Percentiles rank a stretch among this genome's conserved stretches.
phyloP scores from a whole-genome alignment of 2,329 filamentous ascomycete genomes.

The Ophiostoma sp. region DNA sequence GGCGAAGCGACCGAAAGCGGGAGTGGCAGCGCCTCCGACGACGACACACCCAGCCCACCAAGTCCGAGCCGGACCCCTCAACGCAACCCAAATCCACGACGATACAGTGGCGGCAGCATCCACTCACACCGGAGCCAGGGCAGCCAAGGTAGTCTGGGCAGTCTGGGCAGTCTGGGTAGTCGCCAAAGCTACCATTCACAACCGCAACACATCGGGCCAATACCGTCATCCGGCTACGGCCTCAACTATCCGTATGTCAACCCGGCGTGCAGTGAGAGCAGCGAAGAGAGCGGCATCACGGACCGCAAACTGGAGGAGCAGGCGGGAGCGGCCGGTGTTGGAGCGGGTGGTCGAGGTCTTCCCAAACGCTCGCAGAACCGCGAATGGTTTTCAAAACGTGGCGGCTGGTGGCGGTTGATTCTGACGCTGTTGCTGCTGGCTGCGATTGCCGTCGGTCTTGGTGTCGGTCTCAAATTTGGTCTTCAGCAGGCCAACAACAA shows the following conservation, averaged over 20 bases:
- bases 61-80: background rate
- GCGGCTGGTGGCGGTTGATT: slow-evolving; percentile 40
- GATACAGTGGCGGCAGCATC: background rate
- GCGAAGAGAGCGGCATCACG: slow-evolving; percentile 25
- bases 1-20: background rate
- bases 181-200: background rate
- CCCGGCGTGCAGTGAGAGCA: slow-evolving; percentile 26
- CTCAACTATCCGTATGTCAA: slow-evolving; percentile 15
- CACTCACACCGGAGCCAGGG: background rate
- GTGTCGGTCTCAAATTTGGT: slow-evolving; percentile 45
- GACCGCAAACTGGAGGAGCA: slow-evolving; percentile 16
- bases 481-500: slow-evolving; percentile 33
- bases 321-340: background rate
- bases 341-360: background rate
- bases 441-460: slow-evolving; percentile 41
- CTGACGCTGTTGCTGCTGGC: slow-evolving; percentile 37
- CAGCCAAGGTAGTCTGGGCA: background rate
- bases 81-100: background rate
- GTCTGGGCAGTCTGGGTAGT: background rate
- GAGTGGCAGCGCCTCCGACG: background rate
- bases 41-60: background rate
- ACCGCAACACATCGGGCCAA: background rate
- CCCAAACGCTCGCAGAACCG: slow-evolving; percentile 18
- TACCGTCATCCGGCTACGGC: background rate
- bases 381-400: slow-evolving; percentile 32